Conservation (phyloP, 148 eudicot genomes). For the Heliosperma pusillum region DNA sequence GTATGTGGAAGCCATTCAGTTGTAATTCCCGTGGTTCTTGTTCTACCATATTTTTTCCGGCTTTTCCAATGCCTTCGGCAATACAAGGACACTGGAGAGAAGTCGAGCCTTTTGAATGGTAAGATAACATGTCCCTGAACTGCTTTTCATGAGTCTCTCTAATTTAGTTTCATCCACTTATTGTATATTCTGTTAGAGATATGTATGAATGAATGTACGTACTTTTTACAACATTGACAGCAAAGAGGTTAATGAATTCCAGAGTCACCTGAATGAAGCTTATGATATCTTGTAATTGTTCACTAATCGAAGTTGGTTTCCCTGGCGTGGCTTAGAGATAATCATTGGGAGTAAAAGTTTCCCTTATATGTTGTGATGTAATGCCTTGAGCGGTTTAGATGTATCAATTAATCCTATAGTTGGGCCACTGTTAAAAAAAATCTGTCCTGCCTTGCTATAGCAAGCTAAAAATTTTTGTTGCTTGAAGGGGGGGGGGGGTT, state of each 20-base stretch:
- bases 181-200: background rate
- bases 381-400: background rate
- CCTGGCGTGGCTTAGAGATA: background rate
- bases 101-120: constrained; percentile 82
- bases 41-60: constrained; percentile 92
- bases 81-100: constrained; percentile 89
- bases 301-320: background rate
- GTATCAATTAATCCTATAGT: no score
- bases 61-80: constrained; percentile 94
- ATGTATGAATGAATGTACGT: background rate
- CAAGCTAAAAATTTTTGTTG: background rate
- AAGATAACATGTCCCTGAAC: constrained; percentile 8
- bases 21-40: constrained; percentile 88
- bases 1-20: constrained; percentile 96
- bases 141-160: constrained; percentile 4
- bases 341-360: background rate
- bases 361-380: no score
- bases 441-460: background rate
- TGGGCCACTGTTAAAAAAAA: background rate
- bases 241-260: background rate
- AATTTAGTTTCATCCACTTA: background rate
- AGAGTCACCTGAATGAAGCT: background rate
- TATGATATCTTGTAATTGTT: background rate
- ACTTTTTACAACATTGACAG: background rate
- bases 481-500: background rate